These are phyloP conservation scores for Mucor circinelloides DNA, from an alignment of 371 early-diverging fungal species.

Conservation along the genomic window DNA sequence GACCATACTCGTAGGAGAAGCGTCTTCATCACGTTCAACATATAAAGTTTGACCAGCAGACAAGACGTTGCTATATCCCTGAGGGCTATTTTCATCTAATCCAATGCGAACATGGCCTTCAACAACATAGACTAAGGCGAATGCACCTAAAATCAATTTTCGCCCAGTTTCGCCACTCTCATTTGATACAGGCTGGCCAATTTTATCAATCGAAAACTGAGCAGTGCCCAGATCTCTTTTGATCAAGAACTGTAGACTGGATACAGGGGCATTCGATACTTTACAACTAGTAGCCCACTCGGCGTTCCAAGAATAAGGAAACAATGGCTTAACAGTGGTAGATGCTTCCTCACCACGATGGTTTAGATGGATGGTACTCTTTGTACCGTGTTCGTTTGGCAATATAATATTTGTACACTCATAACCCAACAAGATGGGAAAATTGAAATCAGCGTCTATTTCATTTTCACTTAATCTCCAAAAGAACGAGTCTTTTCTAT, in stretches of 20 bases:
- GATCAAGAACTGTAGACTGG: constrained; percentile 59
- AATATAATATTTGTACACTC: constrained; percentile 53
- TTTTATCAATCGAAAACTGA: constrained; percentile 46
- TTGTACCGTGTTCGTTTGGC: constrained; percentile 25
- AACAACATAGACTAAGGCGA: constrained; percentile 64
- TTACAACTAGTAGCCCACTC: constrained; percentile 57
- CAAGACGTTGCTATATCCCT: constrained; percentile 26
- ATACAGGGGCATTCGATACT: constrained; percentile 53
- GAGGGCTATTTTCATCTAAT: constrained; percentile 48
- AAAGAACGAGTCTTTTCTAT: constrained; percentile 56
- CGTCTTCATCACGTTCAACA: constrained; percentile 65
- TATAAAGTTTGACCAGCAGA: constrained; percentile 57
- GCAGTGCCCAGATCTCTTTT: constrained; percentile 50
- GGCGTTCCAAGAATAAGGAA: constrained; percentile 67
- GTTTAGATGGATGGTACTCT: constrained; percentile 46
- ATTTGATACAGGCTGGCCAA: constrained; percentile 40
- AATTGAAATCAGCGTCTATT: constrained; percentile 60
- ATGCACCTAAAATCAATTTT: constrained; percentile 57
- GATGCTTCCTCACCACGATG: constrained; percentile 64
- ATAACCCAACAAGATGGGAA: constrained; percentile 68
- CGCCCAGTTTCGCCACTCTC: constrained; percentile 47
- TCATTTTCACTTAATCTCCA: constrained; percentile 64
- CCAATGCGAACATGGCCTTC: constrained; percentile 56
- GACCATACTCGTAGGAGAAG: constrained; percentile 60
- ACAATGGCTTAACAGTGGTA: constrained; percentile 55